phyloP scores from a whole-genome alignment of 208 protist genomes.

The Crithidia expoeki region DNA sequence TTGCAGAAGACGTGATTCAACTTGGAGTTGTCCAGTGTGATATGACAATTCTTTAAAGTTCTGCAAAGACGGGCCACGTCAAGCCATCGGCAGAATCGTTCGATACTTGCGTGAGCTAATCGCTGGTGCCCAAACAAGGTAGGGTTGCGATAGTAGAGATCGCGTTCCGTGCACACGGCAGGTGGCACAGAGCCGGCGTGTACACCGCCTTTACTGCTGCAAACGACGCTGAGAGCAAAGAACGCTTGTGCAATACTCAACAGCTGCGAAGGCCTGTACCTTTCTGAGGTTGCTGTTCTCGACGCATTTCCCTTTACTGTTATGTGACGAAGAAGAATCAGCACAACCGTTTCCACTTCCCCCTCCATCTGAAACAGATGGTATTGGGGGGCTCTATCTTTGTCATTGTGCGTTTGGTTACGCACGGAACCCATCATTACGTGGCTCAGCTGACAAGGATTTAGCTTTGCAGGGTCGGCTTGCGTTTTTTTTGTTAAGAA shows the following conservation, averaged over 20 bases:
- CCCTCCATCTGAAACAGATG: neutral
- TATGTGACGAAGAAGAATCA: constrained; percentile 21
- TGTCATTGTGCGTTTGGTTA: neutral
- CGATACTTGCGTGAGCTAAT: constrained; percentile 29
- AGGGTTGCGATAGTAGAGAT: constrained; percentile 78
- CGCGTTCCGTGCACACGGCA: constrained; percentile 64
- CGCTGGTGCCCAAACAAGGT: constrained; percentile 54
- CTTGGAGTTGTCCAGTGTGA: neutral
- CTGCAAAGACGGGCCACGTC: constrained; percentile 9
- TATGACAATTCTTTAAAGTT: neutral
- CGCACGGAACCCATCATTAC: too few relatives aligned
- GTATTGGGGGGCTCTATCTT: neutral
- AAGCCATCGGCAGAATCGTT: constrained; percentile 38
- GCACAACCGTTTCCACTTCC: neutral
- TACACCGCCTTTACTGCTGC: neutral
- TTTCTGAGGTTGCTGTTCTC: neutral
- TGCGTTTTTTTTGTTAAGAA: too few relatives aligned
- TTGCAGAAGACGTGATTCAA: constrained; percentile 7
- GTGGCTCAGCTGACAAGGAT: too few relatives aligned
- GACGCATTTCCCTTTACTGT: neutral
- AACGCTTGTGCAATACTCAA: constrained; percentile 26
- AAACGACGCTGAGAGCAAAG: constrained; percentile 18
- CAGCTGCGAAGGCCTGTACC: constrained; percentile 24
- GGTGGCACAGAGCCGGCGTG: neutral
- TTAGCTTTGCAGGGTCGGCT: too few relatives aligned